phyloP scores from a whole-genome alignment of 306 rosid species.

The Prunus campanulata region DNA sequence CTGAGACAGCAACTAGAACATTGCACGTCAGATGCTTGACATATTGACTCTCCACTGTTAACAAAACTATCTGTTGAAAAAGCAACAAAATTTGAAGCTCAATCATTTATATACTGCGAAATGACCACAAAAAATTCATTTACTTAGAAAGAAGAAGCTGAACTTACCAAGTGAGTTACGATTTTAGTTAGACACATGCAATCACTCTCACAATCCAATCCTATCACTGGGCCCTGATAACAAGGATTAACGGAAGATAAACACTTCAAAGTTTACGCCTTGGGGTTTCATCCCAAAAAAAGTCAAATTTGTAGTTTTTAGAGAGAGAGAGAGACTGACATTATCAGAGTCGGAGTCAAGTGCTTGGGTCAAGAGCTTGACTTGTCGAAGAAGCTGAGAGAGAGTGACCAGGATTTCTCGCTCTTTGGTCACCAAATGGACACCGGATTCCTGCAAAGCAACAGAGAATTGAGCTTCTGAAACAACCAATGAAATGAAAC shows the following conservation, averaged over 20 bases:
- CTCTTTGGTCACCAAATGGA: constrained; percentile 26
- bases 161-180: constrained; percentile 33
- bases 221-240: constrained; percentile 25
- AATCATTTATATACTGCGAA: not conserved
- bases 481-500: constrained; percentile 19
- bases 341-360: constrained; percentile 20
- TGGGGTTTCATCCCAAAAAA: not conserved
- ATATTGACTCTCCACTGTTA: constrained; percentile 26
- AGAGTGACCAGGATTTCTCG: constrained; percentile 37
- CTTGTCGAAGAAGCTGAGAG: constrained; percentile 33
- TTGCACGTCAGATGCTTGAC: constrained; percentile 40
- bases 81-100: not conserved
- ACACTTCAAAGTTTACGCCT: not conserved
- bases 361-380: constrained; percentile 31
- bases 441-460: constrained; percentile 21
- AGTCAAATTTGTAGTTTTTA: not conserved
- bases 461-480: not conserved
- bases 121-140: not conserved
- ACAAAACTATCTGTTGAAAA: constrained; percentile 30
- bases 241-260: not conserved
- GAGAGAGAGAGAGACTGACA: constrained; percentile 22
- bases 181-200: constrained; percentile 21
- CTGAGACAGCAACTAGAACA: constrained; percentile 28
- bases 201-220: constrained; percentile 10
- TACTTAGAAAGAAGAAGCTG: not conserved